These are phyloP conservation scores for Mimosa pudica DNA, from an alignment of 306 rosid species.

Conservation along the genomic window DNA sequence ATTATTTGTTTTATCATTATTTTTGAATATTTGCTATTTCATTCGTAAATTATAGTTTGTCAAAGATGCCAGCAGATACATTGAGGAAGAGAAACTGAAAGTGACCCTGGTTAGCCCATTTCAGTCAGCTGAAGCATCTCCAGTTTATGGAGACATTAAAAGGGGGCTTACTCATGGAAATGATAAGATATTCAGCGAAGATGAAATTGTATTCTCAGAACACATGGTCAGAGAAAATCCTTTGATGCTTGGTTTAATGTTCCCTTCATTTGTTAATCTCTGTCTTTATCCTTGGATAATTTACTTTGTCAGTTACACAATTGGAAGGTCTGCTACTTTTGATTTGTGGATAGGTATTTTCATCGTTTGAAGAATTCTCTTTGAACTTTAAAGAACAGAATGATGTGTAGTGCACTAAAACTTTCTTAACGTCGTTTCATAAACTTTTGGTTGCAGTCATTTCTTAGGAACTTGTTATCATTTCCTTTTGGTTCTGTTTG, in stretches of 20 bases:
- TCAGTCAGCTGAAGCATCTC: slow-evolving; percentile 57
- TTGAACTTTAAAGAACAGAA: not conserved
- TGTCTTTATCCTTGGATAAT: slow-evolving; percentile 31
- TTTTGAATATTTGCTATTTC: slow-evolving; percentile 29
- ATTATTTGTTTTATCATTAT: slow-evolving; percentile 23
- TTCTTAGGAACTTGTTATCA: slow-evolving; percentile 15
- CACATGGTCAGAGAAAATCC: slow-evolving; percentile 57
- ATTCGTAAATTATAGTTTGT: slow-evolving; percentile 59
- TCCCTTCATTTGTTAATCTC: slow-evolving; percentile 24
- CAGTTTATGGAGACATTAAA: slow-evolving; percentile 53
- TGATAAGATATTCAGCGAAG: slow-evolving; percentile 41
- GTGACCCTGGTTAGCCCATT: slow-evolving; percentile 66
- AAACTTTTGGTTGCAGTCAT: not conserved
- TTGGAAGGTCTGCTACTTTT: slow-evolving; percentile 12
- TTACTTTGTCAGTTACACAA: slow-evolving; percentile 32
- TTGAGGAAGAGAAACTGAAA: slow-evolving; percentile 83
- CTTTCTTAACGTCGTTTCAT: not conserved
- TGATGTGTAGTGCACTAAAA: not conserved
- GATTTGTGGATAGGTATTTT: slow-evolving; percentile 29
- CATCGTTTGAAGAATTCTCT: slow-evolving; percentile 12
- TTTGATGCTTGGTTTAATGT: slow-evolving; percentile 27
- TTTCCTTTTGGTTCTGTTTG: slow-evolving; percentile 6
- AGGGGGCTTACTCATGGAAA: slow-evolving; percentile 51
- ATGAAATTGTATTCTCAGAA: slow-evolving; percentile 36
- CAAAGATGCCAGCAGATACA: slow-evolving; percentile 60